Evolutionary conservation across 805 yeast species (phyloP).

Genomic region (Teunomyces funiuensis): DNA sequence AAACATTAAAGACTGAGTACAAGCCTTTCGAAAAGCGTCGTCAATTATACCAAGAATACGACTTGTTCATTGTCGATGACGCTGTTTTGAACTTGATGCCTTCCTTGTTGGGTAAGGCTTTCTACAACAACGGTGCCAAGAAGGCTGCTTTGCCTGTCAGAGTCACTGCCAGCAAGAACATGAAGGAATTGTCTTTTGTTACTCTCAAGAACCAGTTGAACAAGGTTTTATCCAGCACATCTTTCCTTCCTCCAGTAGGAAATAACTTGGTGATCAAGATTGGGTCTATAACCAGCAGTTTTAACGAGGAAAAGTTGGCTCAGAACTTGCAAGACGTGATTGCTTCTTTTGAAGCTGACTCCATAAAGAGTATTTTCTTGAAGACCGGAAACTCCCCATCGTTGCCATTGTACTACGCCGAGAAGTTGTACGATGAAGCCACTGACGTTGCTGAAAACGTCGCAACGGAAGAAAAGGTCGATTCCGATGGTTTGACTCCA

Average conservation of each 20-base stretch:
- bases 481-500: slow-evolving; percentile 42
- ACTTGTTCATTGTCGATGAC: slow-evolving; percentile 83
- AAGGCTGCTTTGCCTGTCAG: slow-evolving; percentile 71
- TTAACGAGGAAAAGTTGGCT: slow-evolving; percentile 49
- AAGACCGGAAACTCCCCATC: slow-evolving; percentile 77
- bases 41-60: slow-evolving; percentile 64
- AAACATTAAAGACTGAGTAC: slow-evolving; percentile 78
- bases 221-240: slow-evolving; percentile 57
- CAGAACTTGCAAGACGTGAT: slow-evolving; percentile 62
- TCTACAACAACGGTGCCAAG: slow-evolving; percentile 48
- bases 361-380: slow-evolving; percentile 58
- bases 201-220: slow-evolving; percentile 60
- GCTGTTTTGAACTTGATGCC: slow-evolving; percentile 79
- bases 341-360: slow-evolving; percentile 42
- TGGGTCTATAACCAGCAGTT: slow-evolving; percentile 49
- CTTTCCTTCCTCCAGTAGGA: slow-evolving; percentile 71
- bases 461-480: slow-evolving; percentile 20
- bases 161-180: slow-evolving; percentile 31
- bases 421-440: slow-evolving; percentile 49
- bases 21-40: slow-evolving; percentile 89
- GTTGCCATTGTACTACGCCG: slow-evolving; percentile 76
- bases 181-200: slow-evolving; percentile 45
- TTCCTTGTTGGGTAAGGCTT: slow-evolving; percentile 75
- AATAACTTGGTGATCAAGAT: slow-evolving; percentile 62
- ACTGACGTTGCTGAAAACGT: slow-evolving; percentile 42